Evolutionary conservation across 1,139 yeast genomes (phyloP).

Genomic region (Eremothecium sinecaudum): DNA sequence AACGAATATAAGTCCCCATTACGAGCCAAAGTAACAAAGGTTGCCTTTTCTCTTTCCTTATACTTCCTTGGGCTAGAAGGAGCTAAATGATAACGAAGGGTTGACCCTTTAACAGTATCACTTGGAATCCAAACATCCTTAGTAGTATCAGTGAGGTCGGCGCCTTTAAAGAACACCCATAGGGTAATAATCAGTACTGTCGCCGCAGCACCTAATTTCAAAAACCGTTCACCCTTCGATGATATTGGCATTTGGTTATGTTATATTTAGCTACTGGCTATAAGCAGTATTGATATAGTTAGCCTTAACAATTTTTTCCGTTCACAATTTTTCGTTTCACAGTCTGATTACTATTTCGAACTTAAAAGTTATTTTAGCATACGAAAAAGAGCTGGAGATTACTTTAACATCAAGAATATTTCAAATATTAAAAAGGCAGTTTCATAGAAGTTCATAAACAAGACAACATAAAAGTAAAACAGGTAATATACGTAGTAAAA

Average conservation of each 20-base stretch:
- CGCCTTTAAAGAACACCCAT: constrained; percentile 13
- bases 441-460: no score
- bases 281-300: no score
- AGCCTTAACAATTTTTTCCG: no score
- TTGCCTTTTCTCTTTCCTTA: constrained; percentile 41
- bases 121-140: not conserved
- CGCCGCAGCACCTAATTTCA: constrained; percentile 11
- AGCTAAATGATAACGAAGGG: not conserved
- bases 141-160: constrained; percentile 1
- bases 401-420: no score
- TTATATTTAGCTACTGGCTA: no score
- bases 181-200: constrained; percentile 13
- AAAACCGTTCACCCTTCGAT: constrained; percentile 10
- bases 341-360: no score
- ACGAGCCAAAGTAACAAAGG: constrained; percentile 65
- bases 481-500: no score
- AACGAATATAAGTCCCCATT: constrained; percentile 55
- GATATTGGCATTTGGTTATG: not conserved
- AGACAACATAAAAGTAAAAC: no score
- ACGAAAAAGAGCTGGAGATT: no score
- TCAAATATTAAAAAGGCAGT: no score
- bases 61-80: not conserved
- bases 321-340: no score
- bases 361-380: no score
- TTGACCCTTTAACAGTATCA: not conserved